Evolutionary conservation across 2,329 filamentous ascomycete species (phyloP).

Genomic region (Huntiella savannae): DNA sequence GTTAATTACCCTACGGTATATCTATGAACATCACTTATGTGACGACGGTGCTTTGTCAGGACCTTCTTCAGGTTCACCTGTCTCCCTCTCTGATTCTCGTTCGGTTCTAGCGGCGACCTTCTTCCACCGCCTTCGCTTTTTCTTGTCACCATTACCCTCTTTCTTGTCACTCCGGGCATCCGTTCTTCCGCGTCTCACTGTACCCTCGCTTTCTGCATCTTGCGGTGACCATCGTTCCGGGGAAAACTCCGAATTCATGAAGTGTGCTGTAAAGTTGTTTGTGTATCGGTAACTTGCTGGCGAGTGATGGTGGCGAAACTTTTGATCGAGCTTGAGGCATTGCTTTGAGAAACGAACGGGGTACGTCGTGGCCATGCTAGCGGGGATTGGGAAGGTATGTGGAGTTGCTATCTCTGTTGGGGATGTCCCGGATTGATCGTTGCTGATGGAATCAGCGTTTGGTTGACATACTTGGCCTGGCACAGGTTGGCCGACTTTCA

Average conservation of each 20-base stretch:
- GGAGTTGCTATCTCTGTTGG: no score
- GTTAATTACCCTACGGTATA: no score
- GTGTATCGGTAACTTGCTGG: conserved; percentile 44
- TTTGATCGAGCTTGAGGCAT: conserved; percentile 30
- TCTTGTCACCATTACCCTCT: background rate
- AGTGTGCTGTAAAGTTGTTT: conserved; percentile 48
- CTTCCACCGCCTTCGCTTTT: background rate
- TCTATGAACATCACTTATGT: no score
- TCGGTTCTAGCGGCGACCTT: background rate
- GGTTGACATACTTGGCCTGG: no score
- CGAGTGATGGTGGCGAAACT: conserved; percentile 24
- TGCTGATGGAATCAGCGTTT: no score
- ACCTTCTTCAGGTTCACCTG: no score
- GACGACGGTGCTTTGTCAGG: no score
- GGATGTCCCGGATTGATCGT: no score
- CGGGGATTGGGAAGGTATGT: no score
- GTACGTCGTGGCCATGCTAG: conserved; percentile 28
- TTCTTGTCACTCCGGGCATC: conserved; percentile 13
- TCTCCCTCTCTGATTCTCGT: background rate
- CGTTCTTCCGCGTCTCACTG: no score
- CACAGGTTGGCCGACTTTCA: no score
- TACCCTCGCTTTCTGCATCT: conserved; percentile 13
- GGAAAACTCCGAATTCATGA: conserved; percentile 38
- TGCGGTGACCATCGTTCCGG: conserved; percentile 26
- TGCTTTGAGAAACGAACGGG: conserved; percentile 33